Conservation (phyloP, 768 basidiomycete species). For the Suillus brevipes region DNA sequence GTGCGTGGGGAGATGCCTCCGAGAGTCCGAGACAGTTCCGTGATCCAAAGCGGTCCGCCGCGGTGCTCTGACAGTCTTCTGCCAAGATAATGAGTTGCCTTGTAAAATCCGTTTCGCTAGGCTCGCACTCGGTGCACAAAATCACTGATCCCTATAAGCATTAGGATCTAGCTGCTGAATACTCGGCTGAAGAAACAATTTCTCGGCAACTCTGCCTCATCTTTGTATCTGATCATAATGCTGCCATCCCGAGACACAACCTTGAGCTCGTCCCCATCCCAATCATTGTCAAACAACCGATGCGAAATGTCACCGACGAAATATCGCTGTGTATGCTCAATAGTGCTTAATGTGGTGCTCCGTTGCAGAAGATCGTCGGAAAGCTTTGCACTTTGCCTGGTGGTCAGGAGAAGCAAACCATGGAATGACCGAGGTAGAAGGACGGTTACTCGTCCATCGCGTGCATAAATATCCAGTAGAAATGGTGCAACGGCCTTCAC, state of each 20-base stretch:
- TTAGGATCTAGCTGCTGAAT: conserved; percentile 9
- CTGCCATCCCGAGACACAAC: conserved; percentile 38
- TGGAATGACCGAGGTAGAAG: conserved; percentile 43
- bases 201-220: conserved; percentile 25
- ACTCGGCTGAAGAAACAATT: conserved; percentile 15
- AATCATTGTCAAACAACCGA: conserved; percentile 28
- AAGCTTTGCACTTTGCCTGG: conserved; percentile 30
- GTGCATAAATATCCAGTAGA: conserved; percentile 10
- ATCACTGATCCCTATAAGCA: neutral
- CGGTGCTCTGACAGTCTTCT: neutral
- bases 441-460: conserved; percentile 36
- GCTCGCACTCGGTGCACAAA: neutral
- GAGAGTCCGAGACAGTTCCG: neutral
- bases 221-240: conserved; percentile 39
- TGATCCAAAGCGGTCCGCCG: neutral
- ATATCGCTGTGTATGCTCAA: conserved; percentile 33
- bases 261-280: conserved; percentile 42
- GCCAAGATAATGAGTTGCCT: too few species aligned
- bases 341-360: conserved; percentile 36
- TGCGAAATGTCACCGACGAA: conserved; percentile 44
- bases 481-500: conserved; percentile 18
- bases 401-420: conserved; percentile 37
- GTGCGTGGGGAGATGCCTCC: neutral
- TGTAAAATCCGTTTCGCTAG: neutral
- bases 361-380: conserved; percentile 32